Base-by-base conservation (phyloP, 345 rosid species). In the Streptanthus diversifolius region DNA sequence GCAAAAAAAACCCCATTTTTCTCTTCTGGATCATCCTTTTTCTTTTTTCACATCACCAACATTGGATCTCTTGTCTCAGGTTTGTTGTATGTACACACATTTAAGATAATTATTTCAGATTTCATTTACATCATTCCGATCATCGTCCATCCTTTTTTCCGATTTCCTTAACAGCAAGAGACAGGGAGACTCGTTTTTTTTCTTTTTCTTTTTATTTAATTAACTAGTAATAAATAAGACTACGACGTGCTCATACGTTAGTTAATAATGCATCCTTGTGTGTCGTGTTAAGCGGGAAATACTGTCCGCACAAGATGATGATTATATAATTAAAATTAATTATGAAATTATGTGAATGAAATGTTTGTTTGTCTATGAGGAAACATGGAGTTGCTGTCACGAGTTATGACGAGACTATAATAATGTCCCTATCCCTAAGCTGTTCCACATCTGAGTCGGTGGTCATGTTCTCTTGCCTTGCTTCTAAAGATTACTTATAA, bases 331-430 rank as follows among this genome's bases (percentile, higher is more conserved):
- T 39, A 37, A 35, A 14, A 5, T 6, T 63, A 18, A 12, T 1
- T 64, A 41, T 53, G 55, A 64, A 24, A 17, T 21, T 22, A 47
- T 73, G 43, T 8, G 37, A 24, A 55, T 67, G 79, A 67, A 68
- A 75, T 75, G 79, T 75, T 69, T 76, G 79, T 76, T 45, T 69
- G 35, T 62, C 64, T 12, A 29, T 53, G 65, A 44, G 79, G 79
- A 62, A 76, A 76, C 75, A 69, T 76, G 9, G 0, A n/a, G 57
- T 61, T 69, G 75, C 75, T 76, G 79, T 76, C 79, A 62, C 70
- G 44, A 62, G 43, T 74, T 74, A 66, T 3, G 25, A 54, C 19
- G 1, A 43, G 14, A 3, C 68, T 52, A 17, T 14, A 43, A 53
- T 69, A 10, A 69, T 69, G 79, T 45, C 59, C 14, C 1, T 19